Evolutionary conservation across 345 rosid species (phyloP).

Genomic region (Brassica juncea): DNA sequence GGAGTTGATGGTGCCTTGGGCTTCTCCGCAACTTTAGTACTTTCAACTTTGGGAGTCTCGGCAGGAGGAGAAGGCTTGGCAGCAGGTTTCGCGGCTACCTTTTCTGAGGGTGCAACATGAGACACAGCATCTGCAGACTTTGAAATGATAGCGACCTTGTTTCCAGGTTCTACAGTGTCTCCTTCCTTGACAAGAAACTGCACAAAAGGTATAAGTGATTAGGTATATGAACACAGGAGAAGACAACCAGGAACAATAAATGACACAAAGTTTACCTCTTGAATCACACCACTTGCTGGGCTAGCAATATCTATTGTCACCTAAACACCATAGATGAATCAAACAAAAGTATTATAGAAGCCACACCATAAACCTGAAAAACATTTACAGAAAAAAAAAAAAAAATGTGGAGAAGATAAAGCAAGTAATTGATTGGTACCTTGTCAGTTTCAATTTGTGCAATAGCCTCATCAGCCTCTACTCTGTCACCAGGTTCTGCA

Average conservation of each 20-base stretch:
- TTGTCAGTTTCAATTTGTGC: slow-evolving; percentile 99
- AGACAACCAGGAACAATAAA: slow-evolving; percentile 8
- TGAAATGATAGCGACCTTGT: slow-evolving; percentile 82
- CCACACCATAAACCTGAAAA: neutral
- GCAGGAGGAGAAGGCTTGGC: slow-evolving; percentile 57
- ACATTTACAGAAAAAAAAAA: neutral
- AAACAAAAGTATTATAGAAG: slow-evolving; percentile 25
- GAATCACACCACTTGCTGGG: slow-evolving; percentile 80
- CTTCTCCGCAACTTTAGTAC: slow-evolving; percentile 50
- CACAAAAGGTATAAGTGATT: neutral
- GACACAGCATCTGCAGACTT: slow-evolving; percentile 74
- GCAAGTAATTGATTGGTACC: slow-evolving; percentile 43
- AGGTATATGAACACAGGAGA: neutral
- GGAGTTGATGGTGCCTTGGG: slow-evolving; percentile 58
- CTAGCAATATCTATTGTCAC: slow-evolving; percentile 87
- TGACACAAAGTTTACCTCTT: slow-evolving; percentile 52
- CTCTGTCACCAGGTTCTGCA: slow-evolving; percentile 93
- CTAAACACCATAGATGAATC: slow-evolving; percentile 39
- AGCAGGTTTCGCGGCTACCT: slow-evolving; percentile 51
- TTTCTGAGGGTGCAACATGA: slow-evolving; percentile 83
- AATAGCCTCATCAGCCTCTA: slow-evolving; percentile 82
- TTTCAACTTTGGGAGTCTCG: slow-evolving; percentile 54
- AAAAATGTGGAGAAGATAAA: neutral
- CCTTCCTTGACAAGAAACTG: slow-evolving; percentile 94
- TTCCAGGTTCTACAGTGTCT: slow-evolving; percentile 93